A percentile compares a stretch with the other conserved stretches of the same genome.
Conservation (phyloP, 2,329 filamentous ascomycete genomes). For the Magnaporthiopsis rhizophila region DNA sequence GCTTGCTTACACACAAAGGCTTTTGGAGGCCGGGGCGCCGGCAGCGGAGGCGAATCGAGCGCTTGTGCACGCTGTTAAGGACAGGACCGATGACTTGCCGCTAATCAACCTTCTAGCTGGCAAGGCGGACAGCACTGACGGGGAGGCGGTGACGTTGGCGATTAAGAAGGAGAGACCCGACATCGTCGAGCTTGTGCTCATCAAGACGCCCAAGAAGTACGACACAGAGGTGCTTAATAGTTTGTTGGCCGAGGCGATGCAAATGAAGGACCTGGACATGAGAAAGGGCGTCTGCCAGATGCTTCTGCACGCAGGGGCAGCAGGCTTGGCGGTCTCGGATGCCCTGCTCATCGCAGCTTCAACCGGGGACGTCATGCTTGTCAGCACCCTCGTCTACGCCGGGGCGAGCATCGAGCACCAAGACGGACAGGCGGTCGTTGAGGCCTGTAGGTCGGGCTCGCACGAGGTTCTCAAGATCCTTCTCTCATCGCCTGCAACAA, state of each 20-base stretch:
- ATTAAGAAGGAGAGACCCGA: slow-evolving; percentile 36
- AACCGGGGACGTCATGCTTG: slow-evolving; percentile 44
- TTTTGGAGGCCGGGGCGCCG: slow-evolving; percentile 41
- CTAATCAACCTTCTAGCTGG: slow-evolving; percentile 36
- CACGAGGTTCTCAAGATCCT: slow-evolving; percentile 42
- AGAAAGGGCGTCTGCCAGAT: slow-evolving; percentile 36
- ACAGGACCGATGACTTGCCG: slow-evolving; percentile 38
- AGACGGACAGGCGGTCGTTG: slow-evolving; percentile 44
- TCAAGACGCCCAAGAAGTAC: slow-evolving; percentile 25
- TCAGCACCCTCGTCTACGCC: slow-evolving; percentile 40
- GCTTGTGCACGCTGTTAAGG: slow-evolving; percentile 40
- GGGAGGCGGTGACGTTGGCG: slow-evolving; percentile 37
- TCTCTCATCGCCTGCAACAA: slow-evolving; percentile 28
- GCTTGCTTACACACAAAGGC: slow-evolving; percentile 38
- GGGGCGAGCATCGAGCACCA: slow-evolving; percentile 43
- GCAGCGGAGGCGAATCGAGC: slow-evolving; percentile 41
- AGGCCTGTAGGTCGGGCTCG: slow-evolving; percentile 44
- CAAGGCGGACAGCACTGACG: slow-evolving; percentile 41
- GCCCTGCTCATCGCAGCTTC: slow-evolving; percentile 43
- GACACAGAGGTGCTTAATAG: slow-evolving; percentile 29
- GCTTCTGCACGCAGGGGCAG: slow-evolving; percentile 38
- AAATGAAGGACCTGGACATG: slow-evolving; percentile 27
- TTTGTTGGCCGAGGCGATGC: slow-evolving; percentile 35
- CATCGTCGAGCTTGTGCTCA: slow-evolving; percentile 38
- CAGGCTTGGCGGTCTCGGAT: slow-evolving; percentile 36